Percentiles rank a stretch among this genome's conserved stretches.
These are phyloP conservation scores for Mortierella sp. DNA, from an alignment of 371 early-diverging fungal genomes.

Conservation along the genomic window DNA sequence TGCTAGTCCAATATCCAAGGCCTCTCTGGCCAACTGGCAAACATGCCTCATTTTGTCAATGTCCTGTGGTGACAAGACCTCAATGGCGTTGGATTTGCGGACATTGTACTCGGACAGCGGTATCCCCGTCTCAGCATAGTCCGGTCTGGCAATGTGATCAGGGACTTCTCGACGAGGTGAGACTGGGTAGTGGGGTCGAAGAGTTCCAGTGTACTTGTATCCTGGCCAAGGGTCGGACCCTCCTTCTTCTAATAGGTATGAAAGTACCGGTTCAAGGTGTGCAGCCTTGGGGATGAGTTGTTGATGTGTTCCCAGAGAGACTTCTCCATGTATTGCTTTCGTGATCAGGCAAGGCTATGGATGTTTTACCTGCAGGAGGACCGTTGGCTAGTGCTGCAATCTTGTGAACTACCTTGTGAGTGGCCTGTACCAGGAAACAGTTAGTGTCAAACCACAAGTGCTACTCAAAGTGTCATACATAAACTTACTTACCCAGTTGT, in stretches of 20 bases:
- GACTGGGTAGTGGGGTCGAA: constrained; percentile 90
- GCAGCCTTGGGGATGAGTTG: constrained; percentile 9
- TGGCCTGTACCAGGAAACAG: background rate
- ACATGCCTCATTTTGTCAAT: constrained; percentile 83
- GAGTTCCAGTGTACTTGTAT: constrained; percentile 81
- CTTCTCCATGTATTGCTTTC: too few species aligned
- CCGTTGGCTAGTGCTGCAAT: constrained; percentile 47
- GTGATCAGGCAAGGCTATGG: background rate
- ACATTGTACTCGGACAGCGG: constrained; percentile 77
- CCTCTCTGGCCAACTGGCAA: constrained; percentile 89
- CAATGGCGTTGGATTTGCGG: constrained; percentile 72
- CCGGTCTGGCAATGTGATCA: constrained; percentile 79
- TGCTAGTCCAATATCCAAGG: constrained; percentile 82
- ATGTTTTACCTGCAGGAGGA: constrained; percentile 19
- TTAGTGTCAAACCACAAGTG: too few species aligned
- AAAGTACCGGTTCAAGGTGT: background rate
- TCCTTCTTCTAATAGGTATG: constrained; percentile 36
- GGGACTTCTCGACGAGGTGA: constrained; percentile 82
- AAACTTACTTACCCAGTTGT: constrained; percentile 78
- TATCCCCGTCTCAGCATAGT: constrained; percentile 82
- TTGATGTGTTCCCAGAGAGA: background rate
- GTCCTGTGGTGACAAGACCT: constrained; percentile 73
- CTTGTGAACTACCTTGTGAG: constrained; percentile 63
- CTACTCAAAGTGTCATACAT: too few species aligned
- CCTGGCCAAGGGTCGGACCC: constrained; percentile 86